Evolutionary conservation across 306 rosid species (phyloP), one percentile per base, ranked within the genome.

Genomic region (Benincasa hispida): DNA sequence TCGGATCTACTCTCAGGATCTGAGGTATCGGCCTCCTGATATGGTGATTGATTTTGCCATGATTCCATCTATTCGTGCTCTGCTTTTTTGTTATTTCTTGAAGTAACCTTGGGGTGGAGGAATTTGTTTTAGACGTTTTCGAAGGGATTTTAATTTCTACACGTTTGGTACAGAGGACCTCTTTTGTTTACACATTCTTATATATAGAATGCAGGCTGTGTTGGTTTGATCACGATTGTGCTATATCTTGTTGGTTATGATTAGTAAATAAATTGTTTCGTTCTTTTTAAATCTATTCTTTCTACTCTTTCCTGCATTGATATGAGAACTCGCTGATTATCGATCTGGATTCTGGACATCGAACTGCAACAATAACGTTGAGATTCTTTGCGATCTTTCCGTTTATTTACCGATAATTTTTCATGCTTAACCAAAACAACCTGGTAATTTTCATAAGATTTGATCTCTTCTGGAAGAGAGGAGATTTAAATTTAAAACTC

Each of bases 1-100:
- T 91, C 79, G 97, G 99, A 59, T 89, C 96, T 84, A 78, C 87
- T 25, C 82, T 80, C 83, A 76, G 85, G 88, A 85, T 72, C 81
- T 95, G 89, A 94, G 82, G 77, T 51, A n/a, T 12, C 17, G 13
- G 18, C 39, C 63, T 48, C 27, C 10, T 5, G 63, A 19, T 57
- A 6, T 56, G 62, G 62, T 47, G 63, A 15, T 53, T 32, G 15
- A 4, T 13, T 53, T 17, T 72, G 24, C 61, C 57, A 32, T 41
- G 28, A 19, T 13, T 58, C 65, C 10, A 13, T 30, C 4, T 24
- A 8, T 24, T 62, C 41, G 54, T 14, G 60, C 17, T 74, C 45
- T 54, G 61, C 11, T 57, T 54, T 22, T 24, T 10, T 19, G 14
- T 15, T 14, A 11, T 41, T 12, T 25, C 34, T 69, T n/a, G 9